Evolutionary conservation across 768 basidiomycete genomes (phyloP).

Genomic region (Suillus subalutaceus): DNA sequence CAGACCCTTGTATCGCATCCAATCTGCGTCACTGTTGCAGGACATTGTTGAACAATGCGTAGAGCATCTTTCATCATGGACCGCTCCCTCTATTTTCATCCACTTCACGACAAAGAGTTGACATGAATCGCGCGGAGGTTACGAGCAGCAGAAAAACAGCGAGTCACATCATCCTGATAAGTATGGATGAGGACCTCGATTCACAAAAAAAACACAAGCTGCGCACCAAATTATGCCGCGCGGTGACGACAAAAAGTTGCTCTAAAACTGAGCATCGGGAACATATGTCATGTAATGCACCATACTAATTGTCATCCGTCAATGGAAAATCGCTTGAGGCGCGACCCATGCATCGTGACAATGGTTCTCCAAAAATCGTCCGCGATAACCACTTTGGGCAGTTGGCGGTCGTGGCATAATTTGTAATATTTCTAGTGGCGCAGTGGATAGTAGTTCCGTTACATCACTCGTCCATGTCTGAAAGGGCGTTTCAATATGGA

Average conservation of each 20-base stretch:
- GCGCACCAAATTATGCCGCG: conserved; percentile 49
- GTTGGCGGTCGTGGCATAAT: conserved; percentile 57
- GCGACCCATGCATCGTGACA: conserved; percentile 50
- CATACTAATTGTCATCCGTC: conserved; percentile 63
- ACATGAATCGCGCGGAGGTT: conserved; percentile 63
- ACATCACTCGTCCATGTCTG: conserved; percentile 50
- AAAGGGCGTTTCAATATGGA: conserved; percentile 40
- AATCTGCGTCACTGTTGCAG: conserved; percentile 56
- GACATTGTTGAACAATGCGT: conserved; percentile 51
- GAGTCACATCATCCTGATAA: conserved; percentile 22
- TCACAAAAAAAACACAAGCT: neutral
- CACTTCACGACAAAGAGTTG: conserved; percentile 44
- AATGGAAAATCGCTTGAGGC: conserved; percentile 60
- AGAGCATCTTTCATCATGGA: conserved; percentile 40
- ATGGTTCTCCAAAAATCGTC: conserved; percentile 56
- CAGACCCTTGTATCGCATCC: conserved; percentile 73
- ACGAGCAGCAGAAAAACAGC: conserved; percentile 46
- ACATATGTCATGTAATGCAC: conserved; percentile 58
- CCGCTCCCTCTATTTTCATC: conserved; percentile 26
- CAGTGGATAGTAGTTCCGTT: conserved; percentile 42
- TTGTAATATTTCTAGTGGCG: conserved; percentile 63
- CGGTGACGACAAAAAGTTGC: conserved; percentile 64
- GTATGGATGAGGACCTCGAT: neutral
- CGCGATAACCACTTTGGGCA: conserved; percentile 40
- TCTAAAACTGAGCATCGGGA: conserved; percentile 53